Evolutionary conservation across 768 basidiomycete species (phyloP), one percentile per base, ranked within the genome.

Genomic region (Inosperma sp.): DNA sequence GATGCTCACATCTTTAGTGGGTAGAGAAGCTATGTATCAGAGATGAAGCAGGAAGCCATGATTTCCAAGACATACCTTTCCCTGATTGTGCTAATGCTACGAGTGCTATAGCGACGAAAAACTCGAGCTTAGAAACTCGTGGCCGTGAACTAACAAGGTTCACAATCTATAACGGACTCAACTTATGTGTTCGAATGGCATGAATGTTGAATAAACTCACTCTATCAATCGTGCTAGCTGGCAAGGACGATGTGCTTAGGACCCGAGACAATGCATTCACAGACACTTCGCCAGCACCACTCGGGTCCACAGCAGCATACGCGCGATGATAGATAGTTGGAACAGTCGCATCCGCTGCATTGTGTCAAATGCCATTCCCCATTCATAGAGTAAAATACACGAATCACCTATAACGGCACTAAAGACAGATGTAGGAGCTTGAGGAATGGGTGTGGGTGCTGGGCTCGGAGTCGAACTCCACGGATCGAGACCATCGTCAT

Each of bases 101-200:
- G 12, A 97, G 75, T 9, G 89, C 91, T 21, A 97, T 68, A 8
- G 92, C 89, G 9, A 94, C 88, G 64, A 88, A 94, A 72, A 95
- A 94, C 63, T 97, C 93, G 50, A 86, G 81, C 57, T 83, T 89
- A 7, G 90, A 89, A 30, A 97, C 86, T 44, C 84, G 77, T 36
- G 88, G 77, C 52, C 79, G 78, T 27, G 85, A 84, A 67, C 88
- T 89, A 46, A 93, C 91, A 17, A 94, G 74, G 66, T 88, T 92
- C 49, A 96, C 86, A 59, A 97, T 94, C 92, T 94, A 56, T 7
- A 41, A 14, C 9, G 21, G 42, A 4, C 29, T 39, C 19, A 41
- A n/a, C 35, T 10, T 45, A 6, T 36, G 53, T 53, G 30, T 34
- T 37, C 17, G 25, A 37, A 16, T 29, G 43, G 36, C 35, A 36